phyloP scores from a whole-genome alignment of 2,329 filamentous ascomycete species.

The Fusarium irregulare region DNA sequence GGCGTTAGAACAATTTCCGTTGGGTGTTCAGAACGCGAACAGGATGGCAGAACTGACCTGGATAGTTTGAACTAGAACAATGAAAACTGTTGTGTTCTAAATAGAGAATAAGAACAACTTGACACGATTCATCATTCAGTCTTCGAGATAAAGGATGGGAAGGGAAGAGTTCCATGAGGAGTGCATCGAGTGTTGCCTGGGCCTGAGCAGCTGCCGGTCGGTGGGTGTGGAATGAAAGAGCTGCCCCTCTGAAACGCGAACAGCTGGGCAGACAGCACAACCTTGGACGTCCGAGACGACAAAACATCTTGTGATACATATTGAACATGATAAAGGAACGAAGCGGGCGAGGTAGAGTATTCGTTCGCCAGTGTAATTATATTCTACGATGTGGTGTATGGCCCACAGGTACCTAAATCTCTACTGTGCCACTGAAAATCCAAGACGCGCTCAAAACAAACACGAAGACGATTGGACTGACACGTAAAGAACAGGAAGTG shows the following conservation, averaged over 20 bases:
- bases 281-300: neutral
- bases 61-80: constrained; percentile 13
- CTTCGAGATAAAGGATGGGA: neutral
- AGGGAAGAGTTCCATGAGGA: neutral
- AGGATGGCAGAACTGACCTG: constrained; percentile 10
- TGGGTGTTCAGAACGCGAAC: constrained; percentile 4
- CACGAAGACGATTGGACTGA: rapidly evolving
- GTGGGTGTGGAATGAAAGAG: neutral
- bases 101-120: neutral
- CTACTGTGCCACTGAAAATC: neutral
- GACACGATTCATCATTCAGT: neutral
- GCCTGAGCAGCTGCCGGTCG: neutral
- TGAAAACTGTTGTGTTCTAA: neutral
- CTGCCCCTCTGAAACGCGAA: neutral
- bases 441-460: neutral
- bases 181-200: neutral
- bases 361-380: neutral
- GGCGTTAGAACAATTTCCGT: constrained; percentile 5
- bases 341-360: neutral
- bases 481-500: rapidly evolving
- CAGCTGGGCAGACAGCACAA: neutral
- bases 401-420: neutral
- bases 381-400: neutral
- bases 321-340: neutral
- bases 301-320: neutral